Percentiles rank a stretch among this genome's conserved stretches.
These are phyloP conservation scores for Cryphonectria japonica DNA, from an alignment of 2,329 filamentous ascomycete genomes.

Conservation along the genomic window DNA sequence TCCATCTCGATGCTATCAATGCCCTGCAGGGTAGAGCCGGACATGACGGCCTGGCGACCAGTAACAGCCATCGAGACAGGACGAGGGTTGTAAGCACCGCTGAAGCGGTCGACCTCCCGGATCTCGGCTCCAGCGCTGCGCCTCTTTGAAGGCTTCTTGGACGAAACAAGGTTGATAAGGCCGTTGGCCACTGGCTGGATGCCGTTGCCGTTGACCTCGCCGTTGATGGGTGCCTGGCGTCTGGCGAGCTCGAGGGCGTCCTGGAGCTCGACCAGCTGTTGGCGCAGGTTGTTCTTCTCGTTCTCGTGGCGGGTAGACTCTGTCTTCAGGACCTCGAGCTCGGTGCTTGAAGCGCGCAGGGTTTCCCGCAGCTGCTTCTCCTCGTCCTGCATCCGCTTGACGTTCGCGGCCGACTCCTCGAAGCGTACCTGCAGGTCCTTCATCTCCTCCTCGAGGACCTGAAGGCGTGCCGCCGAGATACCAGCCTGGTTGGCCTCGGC, in stretches of 20 bases:
- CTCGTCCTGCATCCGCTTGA: constrained; percentile 94
- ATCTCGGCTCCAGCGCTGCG: constrained; percentile 87
- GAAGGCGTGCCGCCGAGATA: constrained; percentile 87
- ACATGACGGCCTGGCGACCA: constrained; percentile 67
- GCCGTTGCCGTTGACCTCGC: constrained; percentile 67
- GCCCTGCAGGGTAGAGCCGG: constrained; percentile 77
- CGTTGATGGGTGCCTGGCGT: constrained; percentile 73
- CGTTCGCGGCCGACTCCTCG: constrained; percentile 86
- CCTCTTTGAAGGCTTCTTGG: constrained; percentile 89
- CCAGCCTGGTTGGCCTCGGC: constrained; percentile 97
- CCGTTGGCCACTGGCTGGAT: constrained; percentile 64
- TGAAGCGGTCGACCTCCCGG: constrained; percentile 87
- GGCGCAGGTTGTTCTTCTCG: constrained; percentile 82
- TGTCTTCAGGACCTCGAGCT: constrained; percentile 79
- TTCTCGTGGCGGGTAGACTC: constrained; percentile 77
- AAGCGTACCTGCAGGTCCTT: constrained; percentile 85
- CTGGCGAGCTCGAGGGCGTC: constrained; percentile 90
- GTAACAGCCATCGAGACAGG: constrained; percentile 94
- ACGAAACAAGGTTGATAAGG: constrained; percentile 94
- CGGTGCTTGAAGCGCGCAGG: constrained; percentile 75
- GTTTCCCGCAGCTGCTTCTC: constrained; percentile 85
- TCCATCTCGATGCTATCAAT: constrained; percentile 93
- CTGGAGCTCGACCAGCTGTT: constrained; percentile 87
- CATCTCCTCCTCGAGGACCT: constrained; percentile 95
- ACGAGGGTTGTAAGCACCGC: constrained; percentile 87